Base-by-base conservation (phyloP, 2,329 filamentous ascomycete species). In the Fusarium humuli region DNA sequence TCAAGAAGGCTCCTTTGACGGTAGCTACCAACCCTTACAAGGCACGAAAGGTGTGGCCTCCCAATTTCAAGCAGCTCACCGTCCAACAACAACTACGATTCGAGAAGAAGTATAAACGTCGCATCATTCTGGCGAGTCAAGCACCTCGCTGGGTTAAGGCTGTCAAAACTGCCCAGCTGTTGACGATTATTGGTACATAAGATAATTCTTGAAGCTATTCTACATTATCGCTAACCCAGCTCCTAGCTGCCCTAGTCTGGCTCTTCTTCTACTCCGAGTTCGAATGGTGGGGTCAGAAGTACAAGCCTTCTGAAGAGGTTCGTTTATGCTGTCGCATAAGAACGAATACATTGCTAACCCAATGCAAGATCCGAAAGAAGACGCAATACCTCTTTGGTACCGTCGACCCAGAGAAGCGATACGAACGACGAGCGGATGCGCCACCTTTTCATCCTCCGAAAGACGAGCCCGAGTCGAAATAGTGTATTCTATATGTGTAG, bases 21-120 rank as follows among this genome's bases (percentile, higher is more conserved):
- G 80, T 84, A 66, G 82, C 85, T 69, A 84, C 79, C 65, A 90
- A 88, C 76, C 86, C 86, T 7, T 90, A 88, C 81, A 87, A 83
- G 75, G 87, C 89, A 50, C 91, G 92, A 80, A 92, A 91, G 77
- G 83, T 88, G 70, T 95, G 92, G 92, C 92, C 92, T 61, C 92
- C 92, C 14, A 90, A 94, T 79, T 92, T 95, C 79, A 82, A 85
- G 67, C 87, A 88, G 76, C 86, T 95, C 63, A 88, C 88, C 40
- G 82, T 85, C 48, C 91, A 92, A 79, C 89, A 94, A 76, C 90
- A 94, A 79, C 91, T 94, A 77, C 86, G 89, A 45, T 90, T 94
- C 73, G 92, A 95, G 83, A 90, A 92, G 78, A 90, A 91, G 77
- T 94, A 91, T 81, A 92, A 93, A 81, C 86, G 92, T 55, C 86